These are phyloP conservation scores for Nicotiana paniculata DNA, from an alignment of 257 asterid genomes.

Conservation along the genomic window DNA sequence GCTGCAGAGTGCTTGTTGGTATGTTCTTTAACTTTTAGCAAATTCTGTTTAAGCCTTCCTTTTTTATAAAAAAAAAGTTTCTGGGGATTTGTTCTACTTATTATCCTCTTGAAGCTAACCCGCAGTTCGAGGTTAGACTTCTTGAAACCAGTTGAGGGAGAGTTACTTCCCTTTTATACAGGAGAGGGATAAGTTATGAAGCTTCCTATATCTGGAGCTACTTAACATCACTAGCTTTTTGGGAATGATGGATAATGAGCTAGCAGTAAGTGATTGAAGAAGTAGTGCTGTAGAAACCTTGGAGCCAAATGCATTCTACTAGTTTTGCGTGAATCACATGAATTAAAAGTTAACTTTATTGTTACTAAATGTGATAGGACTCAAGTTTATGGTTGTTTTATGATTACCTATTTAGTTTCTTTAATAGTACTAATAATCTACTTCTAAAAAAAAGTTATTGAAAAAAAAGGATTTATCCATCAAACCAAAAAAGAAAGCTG, in stretches of 20 bases:
- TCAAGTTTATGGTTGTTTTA: not conserved
- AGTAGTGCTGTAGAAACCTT: not conserved
- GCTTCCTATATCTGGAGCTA: not conserved
- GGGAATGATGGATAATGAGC: not conserved
- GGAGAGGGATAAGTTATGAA: not conserved
- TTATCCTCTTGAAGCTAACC: not conserved
- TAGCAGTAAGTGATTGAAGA: not conserved
- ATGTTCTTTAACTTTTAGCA: slow-evolving; percentile 21
- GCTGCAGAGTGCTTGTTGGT: slow-evolving; percentile 77
- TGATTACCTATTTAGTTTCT: not conserved
- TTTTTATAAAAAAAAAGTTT: not conserved
- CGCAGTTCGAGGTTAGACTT: not conserved
- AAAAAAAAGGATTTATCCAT: not conserved
- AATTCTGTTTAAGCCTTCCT: not conserved
- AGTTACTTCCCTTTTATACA: not conserved
- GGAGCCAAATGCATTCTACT: not conserved
- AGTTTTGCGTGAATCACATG: not conserved
- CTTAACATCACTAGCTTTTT: not conserved
- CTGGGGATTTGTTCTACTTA: not conserved
- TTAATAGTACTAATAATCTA: not conserved
- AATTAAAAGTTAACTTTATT: not conserved
- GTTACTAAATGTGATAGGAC: not conserved
- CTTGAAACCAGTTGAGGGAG: not conserved
- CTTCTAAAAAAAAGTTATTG: not conserved
- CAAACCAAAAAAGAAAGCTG: not conserved